phyloP scores from a whole-genome alignment of 1,284 basidiomycete genomes.

The Ganoderma lucidum region DNA sequence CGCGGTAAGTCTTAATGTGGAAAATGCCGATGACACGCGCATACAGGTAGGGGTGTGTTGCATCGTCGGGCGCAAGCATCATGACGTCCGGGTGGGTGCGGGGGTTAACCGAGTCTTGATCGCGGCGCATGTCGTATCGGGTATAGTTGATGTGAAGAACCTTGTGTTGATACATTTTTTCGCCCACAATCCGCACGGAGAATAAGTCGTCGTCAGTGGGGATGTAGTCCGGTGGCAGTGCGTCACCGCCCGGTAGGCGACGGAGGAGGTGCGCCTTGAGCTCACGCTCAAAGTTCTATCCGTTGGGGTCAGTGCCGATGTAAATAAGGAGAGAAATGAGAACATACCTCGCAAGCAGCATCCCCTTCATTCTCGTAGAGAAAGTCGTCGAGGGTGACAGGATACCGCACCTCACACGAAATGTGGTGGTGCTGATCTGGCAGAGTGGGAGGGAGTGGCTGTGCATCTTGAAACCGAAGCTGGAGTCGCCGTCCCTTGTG shows the following conservation, averaged over 20 bases:
- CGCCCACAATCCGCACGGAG: slow-evolving; percentile 24
- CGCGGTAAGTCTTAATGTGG: slow-evolving; percentile 2
- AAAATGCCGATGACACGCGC: background rate
- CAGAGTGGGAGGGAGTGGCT: background rate
- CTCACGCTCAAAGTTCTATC: background rate
- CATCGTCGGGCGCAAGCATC: slow-evolving; percentile 30
- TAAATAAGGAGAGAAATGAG: background rate
- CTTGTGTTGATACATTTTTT: slow-evolving; percentile 29
- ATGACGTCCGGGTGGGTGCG: slow-evolving; percentile 44
- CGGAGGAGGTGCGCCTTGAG: background rate
- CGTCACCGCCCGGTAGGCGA: background rate
- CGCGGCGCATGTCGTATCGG: slow-evolving; percentile 49
- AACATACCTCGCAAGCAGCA: background rate
- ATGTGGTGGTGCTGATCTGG: background rate
- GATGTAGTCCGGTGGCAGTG: background rate
- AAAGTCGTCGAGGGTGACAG: background rate
- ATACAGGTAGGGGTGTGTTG: slow-evolving; percentile 13
- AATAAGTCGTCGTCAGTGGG: background rate
- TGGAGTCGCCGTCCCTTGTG: background rate
- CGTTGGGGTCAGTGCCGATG: too few species aligned
- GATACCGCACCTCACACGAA: background rate
- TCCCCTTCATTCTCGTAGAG: background rate
- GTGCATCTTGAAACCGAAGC: background rate
- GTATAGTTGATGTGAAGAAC: slow-evolving; percentile 49
- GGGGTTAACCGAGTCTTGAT: slow-evolving; percentile 48